phyloP scores from a whole-genome alignment of 1,284 basidiomycete species.

The Vanrija sp. region DNA sequence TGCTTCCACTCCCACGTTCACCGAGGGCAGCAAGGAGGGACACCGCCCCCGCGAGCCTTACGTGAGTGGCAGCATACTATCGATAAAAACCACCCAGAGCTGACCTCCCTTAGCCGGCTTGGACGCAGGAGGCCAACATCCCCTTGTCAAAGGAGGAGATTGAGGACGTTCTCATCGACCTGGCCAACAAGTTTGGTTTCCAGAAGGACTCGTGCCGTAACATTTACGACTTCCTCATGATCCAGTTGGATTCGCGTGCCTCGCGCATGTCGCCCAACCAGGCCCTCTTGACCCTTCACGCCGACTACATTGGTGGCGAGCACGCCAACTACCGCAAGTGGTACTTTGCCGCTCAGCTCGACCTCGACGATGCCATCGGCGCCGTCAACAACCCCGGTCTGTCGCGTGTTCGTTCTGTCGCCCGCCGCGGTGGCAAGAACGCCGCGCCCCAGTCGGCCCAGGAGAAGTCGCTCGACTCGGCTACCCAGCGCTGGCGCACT shows the following conservation, averaged over 20 bases:
- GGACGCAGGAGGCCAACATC: slow-evolving; percentile 86
- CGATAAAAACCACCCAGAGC: slow-evolving; percentile 4
- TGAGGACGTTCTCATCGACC: slow-evolving; percentile 95
- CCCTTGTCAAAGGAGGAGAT: slow-evolving; percentile 98
- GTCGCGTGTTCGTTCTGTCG: slow-evolving; percentile 75
- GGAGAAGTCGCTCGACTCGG: slow-evolving; percentile 82
- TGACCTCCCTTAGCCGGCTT: slow-evolving; percentile 67
- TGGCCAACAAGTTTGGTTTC: slow-evolving; percentile 99
- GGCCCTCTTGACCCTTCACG: slow-evolving; percentile 89
- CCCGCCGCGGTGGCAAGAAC: slow-evolving; percentile 51
- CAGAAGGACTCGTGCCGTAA: slow-evolving; percentile 72
- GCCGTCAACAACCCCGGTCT: slow-evolving; percentile 87
- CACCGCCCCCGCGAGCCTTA: slow-evolving; percentile 56
- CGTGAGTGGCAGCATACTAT: slow-evolving; percentile 59
- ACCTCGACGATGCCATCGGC: slow-evolving; percentile 96
- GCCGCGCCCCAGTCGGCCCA: slow-evolving; percentile 53
- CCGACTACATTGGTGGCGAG: slow-evolving; percentile 97
- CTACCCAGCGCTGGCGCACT: slow-evolving; percentile 88
- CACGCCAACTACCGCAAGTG: slow-evolving; percentile 97
- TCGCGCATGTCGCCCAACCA: slow-evolving; percentile 98
- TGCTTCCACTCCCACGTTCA: slow-evolving; percentile 49
- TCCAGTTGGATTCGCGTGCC: slow-evolving; percentile 89
- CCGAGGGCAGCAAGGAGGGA: slow-evolving; percentile 54
- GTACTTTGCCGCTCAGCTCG: slow-evolving; percentile 99
- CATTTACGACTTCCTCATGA: slow-evolving; percentile 96